These are phyloP conservation scores for Neurospora sp. DNA, from an alignment of 2,329 filamentous ascomycete species.

Conservation along the genomic window DNA sequence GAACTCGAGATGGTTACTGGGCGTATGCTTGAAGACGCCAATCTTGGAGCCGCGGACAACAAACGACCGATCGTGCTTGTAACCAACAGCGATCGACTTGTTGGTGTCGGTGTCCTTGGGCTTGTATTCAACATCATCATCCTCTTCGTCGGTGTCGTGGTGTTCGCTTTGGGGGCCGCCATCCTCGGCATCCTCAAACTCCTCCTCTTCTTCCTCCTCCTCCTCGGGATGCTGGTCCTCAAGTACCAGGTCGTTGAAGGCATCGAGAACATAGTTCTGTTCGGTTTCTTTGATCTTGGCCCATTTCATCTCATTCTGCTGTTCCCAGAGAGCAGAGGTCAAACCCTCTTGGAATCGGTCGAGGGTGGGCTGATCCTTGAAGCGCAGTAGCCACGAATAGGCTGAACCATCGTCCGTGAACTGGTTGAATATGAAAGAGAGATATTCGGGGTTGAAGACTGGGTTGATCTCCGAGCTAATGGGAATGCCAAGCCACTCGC, in stretches of 20 bases:
- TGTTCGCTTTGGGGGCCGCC: constrained; percentile 46
- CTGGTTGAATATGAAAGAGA: constrained; percentile 99
- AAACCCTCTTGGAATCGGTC: constrained; percentile 88
- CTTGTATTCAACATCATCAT: constrained; percentile 69
- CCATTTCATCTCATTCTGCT: constrained; percentile 91
- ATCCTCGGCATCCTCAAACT: constrained; percentile 49
- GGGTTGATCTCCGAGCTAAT: constrained; percentile 90
- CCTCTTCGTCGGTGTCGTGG: constrained; percentile 51
- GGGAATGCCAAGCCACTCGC: constrained; percentile 78
- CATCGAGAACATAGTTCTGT: constrained; percentile 86
- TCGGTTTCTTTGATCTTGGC: constrained; percentile 85
- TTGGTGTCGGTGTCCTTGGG: constrained; percentile 65
- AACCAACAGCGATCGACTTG: constrained; percentile 92
- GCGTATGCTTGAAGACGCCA: constrained; percentile 94
- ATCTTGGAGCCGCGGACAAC: constrained; percentile 97
- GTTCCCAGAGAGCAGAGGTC: constrained; percentile 95
- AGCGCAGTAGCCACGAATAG: constrained; percentile 90
- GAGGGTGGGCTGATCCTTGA: constrained; percentile 71
- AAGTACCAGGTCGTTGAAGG: constrained; percentile 91
- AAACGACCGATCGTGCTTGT: constrained; percentile 94
- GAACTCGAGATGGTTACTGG: constrained; percentile 88
- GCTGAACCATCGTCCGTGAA: constrained; percentile 81
- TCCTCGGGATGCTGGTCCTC: constrained; percentile 57
- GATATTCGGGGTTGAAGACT: constrained; percentile 96
- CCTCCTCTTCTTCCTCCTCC: constrained; percentile 40